A percentile compares a stretch with the other conserved stretches of the same genome.
These are phyloP conservation scores for Lactarius tabidus DNA, from an alignment of 768 basidiomycete genomes.

Conservation along the genomic window DNA sequence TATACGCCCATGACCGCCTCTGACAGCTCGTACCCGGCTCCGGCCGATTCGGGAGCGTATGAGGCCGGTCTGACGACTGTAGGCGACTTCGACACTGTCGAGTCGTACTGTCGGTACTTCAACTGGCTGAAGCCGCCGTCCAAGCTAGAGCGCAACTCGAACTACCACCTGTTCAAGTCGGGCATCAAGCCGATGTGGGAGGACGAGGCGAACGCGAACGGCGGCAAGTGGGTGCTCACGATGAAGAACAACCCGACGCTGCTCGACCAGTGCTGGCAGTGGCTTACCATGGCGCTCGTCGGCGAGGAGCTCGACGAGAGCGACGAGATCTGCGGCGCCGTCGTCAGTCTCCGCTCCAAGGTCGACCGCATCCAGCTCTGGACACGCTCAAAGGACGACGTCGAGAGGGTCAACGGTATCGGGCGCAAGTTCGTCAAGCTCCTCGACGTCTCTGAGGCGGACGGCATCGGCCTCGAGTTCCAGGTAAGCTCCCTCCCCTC, in stretches of 20 bases:
- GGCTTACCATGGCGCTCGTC: slow-evolving; percentile 88
- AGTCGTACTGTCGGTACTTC: slow-evolving; percentile 87
- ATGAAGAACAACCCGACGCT: slow-evolving; percentile 80
- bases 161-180: slow-evolving; percentile 93
- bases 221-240: slow-evolving; percentile 93
- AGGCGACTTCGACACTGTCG: slow-evolving; percentile 88
- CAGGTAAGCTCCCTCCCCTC: slow-evolving; percentile 50
- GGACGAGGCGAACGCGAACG: slow-evolving; percentile 84
- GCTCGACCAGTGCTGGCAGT: slow-evolving; percentile 85
- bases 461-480: slow-evolving; percentile 85
- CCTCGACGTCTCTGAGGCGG: slow-evolving; percentile 78
- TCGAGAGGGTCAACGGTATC: slow-evolving; percentile 78
- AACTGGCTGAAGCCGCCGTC: slow-evolving; percentile 94
- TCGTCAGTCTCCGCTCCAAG: slow-evolving; percentile 82
- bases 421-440: slow-evolving; percentile 80
- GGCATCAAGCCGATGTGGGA: slow-evolving; percentile 99
- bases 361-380: slow-evolving; percentile 91
- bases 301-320: slow-evolving; percentile 70
- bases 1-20: slow-evolving; percentile 44
- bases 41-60: slow-evolving; percentile 69
- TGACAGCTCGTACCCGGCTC: slow-evolving; percentile 29
- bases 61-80: slow-evolving; percentile 84
- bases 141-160: slow-evolving; percentile 81
- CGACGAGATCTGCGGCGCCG: slow-evolving; percentile 78
- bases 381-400: slow-evolving; percentile 82